These are phyloP conservation scores for Aspergillus tubingensis DNA, from an alignment of 2,329 filamentous ascomycete genomes.

Conservation along the genomic window DNA sequence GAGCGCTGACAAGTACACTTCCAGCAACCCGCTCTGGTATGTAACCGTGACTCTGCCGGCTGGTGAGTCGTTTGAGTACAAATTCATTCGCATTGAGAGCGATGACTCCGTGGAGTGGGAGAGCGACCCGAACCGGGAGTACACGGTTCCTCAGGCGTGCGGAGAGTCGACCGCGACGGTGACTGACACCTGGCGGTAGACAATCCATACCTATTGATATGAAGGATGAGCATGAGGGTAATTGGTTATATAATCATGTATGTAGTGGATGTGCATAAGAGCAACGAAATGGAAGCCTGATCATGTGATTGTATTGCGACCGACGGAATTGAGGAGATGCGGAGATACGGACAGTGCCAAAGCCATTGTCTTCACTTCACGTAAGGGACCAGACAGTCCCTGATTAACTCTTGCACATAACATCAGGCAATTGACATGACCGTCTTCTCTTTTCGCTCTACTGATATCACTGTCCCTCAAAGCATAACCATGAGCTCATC, in stretches of 20 bases:
- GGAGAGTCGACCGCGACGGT: conserved; percentile 31
- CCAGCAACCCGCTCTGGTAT: conserved; percentile 63
- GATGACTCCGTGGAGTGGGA: conserved; percentile 66
- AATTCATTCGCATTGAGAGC: conserved; percentile 63
- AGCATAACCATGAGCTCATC: conserved; percentile 14
- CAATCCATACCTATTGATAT: not conserved
- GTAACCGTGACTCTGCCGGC: conserved; percentile 57
- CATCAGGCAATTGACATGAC: too few relatives aligned
- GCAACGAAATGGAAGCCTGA: too few relatives aligned
- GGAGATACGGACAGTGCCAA: not conserved
- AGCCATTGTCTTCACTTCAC: not conserved
- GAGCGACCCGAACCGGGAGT: conserved; percentile 52
- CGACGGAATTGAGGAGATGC: not conserved
- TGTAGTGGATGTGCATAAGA: not conserved
- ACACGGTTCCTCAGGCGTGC: conserved; percentile 44
- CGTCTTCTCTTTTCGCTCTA: not conserved
- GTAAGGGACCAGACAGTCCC: not conserved
- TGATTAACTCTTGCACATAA: not conserved
- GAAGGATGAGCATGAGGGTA: not conserved
- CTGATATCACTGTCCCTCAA: not conserved
- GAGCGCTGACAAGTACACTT: conserved; percentile 61
- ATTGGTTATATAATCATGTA: not conserved
- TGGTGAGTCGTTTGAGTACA: conserved; percentile 64
- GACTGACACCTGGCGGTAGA: conserved; percentile 42
- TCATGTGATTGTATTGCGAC: not conserved